Evolutionary conservation across 176 grass and related monocot genomes (phyloP), one percentile per base, ranked within the genome.

Genomic region (Phoenix roebelenii): DNA sequence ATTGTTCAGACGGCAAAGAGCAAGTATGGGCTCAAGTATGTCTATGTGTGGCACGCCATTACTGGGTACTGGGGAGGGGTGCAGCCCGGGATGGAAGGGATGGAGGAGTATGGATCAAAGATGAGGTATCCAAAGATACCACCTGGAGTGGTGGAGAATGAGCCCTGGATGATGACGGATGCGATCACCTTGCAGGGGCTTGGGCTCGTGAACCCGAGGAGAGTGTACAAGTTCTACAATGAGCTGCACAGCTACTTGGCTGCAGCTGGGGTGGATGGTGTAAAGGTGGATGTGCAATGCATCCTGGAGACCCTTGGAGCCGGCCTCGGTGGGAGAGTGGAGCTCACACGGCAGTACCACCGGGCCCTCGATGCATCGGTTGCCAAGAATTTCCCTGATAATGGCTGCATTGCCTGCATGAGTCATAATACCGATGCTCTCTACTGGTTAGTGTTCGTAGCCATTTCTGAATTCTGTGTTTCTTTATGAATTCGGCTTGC

Each of bases 391-490:
- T 97, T 97, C 55, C 78, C 65, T 0, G 93, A 91, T 44, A 97
- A 97, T 60, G 93, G 93, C 66, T 91, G 90, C 69, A 97, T 97
- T 30, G 93, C 87, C 57, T 97, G 93, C 64, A 97, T 97, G 93
- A 88, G 87, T 66, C 93, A 97, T 73, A 91, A 91, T 78, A 97
- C 87, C 2, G 93, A 97, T 18, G 84, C 84, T 0, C 73, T 97
- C 19, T 97, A 97, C 69, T 92, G 92, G 92, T 91, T 66, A n/a
- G 18, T 30, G 23, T 63, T 20, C 26, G 3, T 3, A 2, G 35
- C 35, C 35, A 39, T 10, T 7, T 10, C 35, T 39, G 35, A 39
- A 12, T 39, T 39, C 7, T 39, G 7, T 39, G 35, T 39, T 5
- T 28, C 25, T 7, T 15, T 70, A 9, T 10, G 16, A 25, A 50